Percentiles rank a stretch among this genome's conserved stretches.
These are phyloP conservation scores for Tetraselmis chui DNA, from an alignment of 139 green algal genomes.

Conservation along the genomic window DNA sequence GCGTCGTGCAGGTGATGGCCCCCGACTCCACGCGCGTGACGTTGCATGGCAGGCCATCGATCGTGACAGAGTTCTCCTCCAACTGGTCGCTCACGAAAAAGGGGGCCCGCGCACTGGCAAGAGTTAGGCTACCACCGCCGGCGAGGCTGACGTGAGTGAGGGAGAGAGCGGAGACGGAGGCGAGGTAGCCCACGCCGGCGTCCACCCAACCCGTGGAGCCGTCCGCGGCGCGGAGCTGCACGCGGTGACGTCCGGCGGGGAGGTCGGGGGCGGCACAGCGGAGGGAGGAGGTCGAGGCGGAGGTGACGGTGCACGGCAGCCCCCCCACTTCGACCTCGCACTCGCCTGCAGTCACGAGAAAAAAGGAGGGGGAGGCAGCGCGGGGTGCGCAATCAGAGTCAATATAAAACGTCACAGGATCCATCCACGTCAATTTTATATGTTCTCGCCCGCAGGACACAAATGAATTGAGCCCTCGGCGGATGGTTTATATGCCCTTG, in stretches of 20 bases:
- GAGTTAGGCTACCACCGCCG: background rate
- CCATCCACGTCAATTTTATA: no score
- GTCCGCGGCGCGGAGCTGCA: background rate
- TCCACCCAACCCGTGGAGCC: background rate
- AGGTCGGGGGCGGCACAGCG: background rate
- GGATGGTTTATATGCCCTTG: no score
- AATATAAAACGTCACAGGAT: no score
- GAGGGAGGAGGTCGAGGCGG: no score
- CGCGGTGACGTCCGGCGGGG: background rate
- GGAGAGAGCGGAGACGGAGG: background rate
- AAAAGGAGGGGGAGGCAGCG: no score
- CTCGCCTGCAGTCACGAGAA: no score
- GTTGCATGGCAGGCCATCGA: background rate
- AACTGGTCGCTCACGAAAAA: background rate
- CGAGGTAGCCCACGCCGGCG: background rate
- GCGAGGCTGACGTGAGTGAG: background rate
- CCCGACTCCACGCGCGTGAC: background rate
- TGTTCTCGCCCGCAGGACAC: no score
- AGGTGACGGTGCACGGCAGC: no score
- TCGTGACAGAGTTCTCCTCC: background rate
- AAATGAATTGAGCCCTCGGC: no score
- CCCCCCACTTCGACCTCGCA: no score
- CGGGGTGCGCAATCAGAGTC: no score
- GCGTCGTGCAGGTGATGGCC: background rate
- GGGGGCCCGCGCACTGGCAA: background rate